Conservation (phyloP, 164 flowering plant genomes). For the Sextonia rubra region DNA sequence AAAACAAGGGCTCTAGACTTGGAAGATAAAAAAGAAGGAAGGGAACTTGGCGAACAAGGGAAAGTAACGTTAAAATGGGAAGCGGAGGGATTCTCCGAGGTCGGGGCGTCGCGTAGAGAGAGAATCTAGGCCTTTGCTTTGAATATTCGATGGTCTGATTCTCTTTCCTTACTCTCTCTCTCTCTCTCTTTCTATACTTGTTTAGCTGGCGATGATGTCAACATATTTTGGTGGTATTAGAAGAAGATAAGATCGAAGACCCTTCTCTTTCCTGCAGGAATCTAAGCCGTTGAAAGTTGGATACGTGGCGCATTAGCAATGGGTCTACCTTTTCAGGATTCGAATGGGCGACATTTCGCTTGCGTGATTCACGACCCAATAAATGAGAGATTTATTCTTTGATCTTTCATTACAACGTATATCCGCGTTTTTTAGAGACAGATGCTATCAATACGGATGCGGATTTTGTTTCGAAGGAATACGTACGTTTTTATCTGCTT, state of each 20-base stretch:
- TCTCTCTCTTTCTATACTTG: neutral
- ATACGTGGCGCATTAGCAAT: no score
- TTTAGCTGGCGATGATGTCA: slow-evolving; percentile 36
- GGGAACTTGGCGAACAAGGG: slow-evolving; percentile 1
- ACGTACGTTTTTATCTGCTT: no score
- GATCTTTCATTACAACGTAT: no score
- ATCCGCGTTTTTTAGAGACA: no score
- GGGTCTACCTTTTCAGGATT: neutral
- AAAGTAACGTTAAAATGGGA: slow-evolving; percentile 3
- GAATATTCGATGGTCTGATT: slow-evolving; percentile 42
- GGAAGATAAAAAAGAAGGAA: slow-evolving; percentile 10
- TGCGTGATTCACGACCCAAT: no score
- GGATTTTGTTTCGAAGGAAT: no score
- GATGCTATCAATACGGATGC: no score
- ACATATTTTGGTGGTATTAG: neutral
- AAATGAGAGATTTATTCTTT: no score
- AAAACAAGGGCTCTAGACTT: slow-evolving; percentile 15
- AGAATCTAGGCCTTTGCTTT: slow-evolving; percentile 41
- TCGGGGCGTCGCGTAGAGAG: slow-evolving; percentile 86
- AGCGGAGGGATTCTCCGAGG: slow-evolving; percentile 32
- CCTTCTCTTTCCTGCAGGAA: no score
- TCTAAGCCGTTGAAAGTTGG: no score
- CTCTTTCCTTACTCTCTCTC: slow-evolving; percentile 3
- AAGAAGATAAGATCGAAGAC: slow-evolving; percentile 32
- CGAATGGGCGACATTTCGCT: neutral